Evolutionary conservation across 1,284 basidiomycete genomes (phyloP), one percentile per base, ranked within the genome.

Genomic region (Leccinum subrobustum): DNA sequence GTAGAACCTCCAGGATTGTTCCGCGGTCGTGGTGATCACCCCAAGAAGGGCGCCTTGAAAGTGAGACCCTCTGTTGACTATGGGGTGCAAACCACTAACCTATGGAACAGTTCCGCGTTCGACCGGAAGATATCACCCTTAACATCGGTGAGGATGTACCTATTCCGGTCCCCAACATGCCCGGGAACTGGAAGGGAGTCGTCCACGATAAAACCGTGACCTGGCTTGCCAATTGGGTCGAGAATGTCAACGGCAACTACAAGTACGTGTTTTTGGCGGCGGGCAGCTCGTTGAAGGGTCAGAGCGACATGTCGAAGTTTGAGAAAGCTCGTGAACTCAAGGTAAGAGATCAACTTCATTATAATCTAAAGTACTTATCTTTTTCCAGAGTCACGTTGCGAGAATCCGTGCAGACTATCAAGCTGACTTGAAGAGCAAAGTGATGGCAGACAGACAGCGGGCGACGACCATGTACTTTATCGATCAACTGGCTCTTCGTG

Each of bases 401-500:
- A 84, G 86, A 61, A 96, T 98, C 64, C 91, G 95, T 51, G 76
- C 85, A 65, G 93, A 95, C 75, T 98, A 98, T 74, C 85, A 81
- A 9, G 79, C 76, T n/a, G 92, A 96, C 63, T 79, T 98, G 57
- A 92, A 85, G 76, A 89, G 84, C 63, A 97, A 96, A 76, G 83
- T 94, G 65, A 98, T 95, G 91, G 91, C 88, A 8, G 91, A 93
- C 65, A 88, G 95, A 52, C 95, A 97, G 76, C 88, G 95, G 39
- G 96, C 95, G 7, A 98, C 95, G 0, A 92, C 95, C 11, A 92
- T 98, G 87, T 98, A 98, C 77, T 94, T 98, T 77, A 98, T 98
- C 70, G 95, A 98, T 78, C 86, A 86, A 68, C 84, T 97, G 29
- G 96, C 95, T 25, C 89, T 98, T 73, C 92, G 95, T 83, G 95